Conservation (phyloP, 192 early-diverging fungal species). For the Glomus cerebriforme region DNA sequence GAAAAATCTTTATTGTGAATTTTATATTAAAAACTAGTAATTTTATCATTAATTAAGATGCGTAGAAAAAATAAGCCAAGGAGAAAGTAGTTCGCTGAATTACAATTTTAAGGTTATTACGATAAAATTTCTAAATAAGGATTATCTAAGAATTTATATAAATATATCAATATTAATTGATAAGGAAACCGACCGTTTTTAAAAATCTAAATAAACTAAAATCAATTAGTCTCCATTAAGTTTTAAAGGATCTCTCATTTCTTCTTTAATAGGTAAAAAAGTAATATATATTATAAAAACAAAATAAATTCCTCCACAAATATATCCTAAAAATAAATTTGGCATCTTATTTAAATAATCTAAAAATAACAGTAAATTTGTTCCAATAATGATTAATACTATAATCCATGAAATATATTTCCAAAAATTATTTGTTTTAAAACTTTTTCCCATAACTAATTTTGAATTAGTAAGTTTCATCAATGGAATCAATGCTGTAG, state of each 20-base stretch:
- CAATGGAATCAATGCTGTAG: constrained; percentile 66
- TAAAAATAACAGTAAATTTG: constrained; percentile 56
- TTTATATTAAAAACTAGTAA: too few species aligned
- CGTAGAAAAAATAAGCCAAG: too few species aligned
- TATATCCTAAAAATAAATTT: constrained; percentile 23
- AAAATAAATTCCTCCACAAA: constrained; percentile 33
- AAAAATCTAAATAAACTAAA: too few species aligned
- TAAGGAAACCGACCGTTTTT: too few species aligned
- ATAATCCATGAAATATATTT: constrained; percentile 45
- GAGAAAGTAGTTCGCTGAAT: too few species aligned
- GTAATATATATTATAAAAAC: constrained; percentile 29
- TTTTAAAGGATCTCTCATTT: neutral
- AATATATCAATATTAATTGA: too few species aligned
- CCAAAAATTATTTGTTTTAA: constrained; percentile 38
- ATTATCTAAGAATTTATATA: too few species aligned
- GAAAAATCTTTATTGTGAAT: too few species aligned
- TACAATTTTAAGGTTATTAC: too few species aligned
- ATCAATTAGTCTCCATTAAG: too few species aligned
- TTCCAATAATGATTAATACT: constrained; percentile 52
- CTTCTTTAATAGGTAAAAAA: constrained; percentile 1
- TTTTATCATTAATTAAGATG: too few species aligned
- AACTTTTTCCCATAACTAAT: constrained; percentile 47
- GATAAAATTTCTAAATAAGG: too few species aligned
- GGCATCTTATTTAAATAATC: constrained; percentile 36
- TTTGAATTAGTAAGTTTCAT: constrained; percentile 58